Conservation (phyloP, 768 basidiomycete genomes). For the Russula dissimulans region DNA sequence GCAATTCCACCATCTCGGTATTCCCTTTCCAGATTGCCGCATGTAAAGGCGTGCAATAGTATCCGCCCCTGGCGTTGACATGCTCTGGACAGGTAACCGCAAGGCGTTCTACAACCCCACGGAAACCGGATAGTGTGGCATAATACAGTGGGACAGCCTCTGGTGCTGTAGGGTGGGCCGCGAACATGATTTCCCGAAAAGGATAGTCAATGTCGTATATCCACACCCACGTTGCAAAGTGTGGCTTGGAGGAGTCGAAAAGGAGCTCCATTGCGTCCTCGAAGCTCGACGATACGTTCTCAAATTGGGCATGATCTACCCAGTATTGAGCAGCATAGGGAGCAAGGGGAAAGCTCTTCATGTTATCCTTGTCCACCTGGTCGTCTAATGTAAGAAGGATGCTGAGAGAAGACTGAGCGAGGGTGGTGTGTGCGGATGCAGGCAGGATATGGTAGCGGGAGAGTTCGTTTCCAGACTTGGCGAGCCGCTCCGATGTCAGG, state of each 20-base stretch:
- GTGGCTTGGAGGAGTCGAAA: neutral
- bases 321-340: neutral
- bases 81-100: neutral
- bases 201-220: neutral
- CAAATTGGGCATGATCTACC: neutral
- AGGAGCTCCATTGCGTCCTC: neutral
- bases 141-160: neutral
- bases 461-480: neutral
- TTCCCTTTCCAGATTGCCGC: neutral
- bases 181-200: neutral
- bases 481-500: neutral
- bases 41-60: neutral
- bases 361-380: neutral
- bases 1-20: neutral
- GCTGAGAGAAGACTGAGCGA: neutral
- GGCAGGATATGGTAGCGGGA: neutral
- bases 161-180: neutral
- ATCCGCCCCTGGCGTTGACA: neutral
- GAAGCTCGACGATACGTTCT: neutral
- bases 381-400: neutral
- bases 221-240: neutral
- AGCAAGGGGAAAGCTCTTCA: neutral
- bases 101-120: neutral
- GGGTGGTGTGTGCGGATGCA: neutral
- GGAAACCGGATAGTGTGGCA: neutral